Conservation (phyloP, 805 yeast genomes). For the Nematodospora valgi region DNA sequence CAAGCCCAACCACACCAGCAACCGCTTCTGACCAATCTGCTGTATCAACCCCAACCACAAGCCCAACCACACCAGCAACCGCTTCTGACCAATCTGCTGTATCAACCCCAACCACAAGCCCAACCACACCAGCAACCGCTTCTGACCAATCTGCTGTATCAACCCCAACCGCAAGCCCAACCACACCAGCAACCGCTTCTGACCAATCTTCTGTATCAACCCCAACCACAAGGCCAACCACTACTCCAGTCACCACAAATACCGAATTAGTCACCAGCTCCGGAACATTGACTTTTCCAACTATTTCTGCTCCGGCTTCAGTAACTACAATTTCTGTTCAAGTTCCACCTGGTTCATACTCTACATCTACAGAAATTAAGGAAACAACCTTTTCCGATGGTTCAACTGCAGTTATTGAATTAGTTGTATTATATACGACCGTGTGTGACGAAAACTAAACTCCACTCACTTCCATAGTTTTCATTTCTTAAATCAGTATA, state of each 20-base stretch:
- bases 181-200: neutral
- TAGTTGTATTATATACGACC: conserved; percentile 20
- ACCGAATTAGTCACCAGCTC: neutral
- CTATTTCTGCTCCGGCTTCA: conserved; percentile 1
- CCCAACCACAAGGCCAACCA: neutral
- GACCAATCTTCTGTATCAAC: too few relatives aligned
- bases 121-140: neutral
- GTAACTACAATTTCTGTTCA: conserved; percentile 11
- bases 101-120: neutral
- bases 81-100: too few relatives aligned
- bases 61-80: neutral
- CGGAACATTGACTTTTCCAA: neutral
- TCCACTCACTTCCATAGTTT: neutral
- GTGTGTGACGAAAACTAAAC: conserved; percentile 12
- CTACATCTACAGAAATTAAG: conserved; percentile 14
- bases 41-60: neutral
- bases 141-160: too few relatives aligned
- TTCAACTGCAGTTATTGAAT: conserved; percentile 19
- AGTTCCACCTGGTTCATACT: conserved; percentile 18
- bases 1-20: neutral
- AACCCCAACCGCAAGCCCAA: neutral
- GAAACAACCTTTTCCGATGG: conserved; percentile 17
- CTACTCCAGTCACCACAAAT: conserved; percentile 1
- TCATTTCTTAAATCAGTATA: neutral
- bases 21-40: too few relatives aligned